Evolutionary conservation across 2,329 filamentous ascomycete species (phyloP).

Genomic region (Rhynchosporium agropyri): DNA sequence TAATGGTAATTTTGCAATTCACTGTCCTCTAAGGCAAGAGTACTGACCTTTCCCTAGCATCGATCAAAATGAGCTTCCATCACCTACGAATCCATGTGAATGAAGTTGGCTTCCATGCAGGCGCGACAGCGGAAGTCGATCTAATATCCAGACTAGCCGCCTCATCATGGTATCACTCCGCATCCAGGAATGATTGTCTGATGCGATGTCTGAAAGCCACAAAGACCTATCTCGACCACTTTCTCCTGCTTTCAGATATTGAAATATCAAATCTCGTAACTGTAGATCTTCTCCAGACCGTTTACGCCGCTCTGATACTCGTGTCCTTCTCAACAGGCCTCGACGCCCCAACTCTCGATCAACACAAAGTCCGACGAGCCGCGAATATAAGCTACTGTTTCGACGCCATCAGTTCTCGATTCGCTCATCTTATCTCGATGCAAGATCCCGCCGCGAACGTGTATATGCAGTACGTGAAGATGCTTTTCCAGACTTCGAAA

Average conservation of each 20-base stretch:
- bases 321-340: slow-evolving; percentile 25
- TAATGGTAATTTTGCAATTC: slow-evolving; percentile 25
- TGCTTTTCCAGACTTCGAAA: slow-evolving; percentile 24
- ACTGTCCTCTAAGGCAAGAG: too few species aligned
- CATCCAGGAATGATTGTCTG: slow-evolving; percentile 27
- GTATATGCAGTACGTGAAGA: slow-evolving; percentile 23
- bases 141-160: background rate
- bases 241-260: slow-evolving; percentile 19
- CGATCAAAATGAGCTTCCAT: slow-evolving; percentile 28
- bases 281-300: slow-evolving; percentile 25
- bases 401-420: slow-evolving; percentile 24
- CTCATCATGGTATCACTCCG: slow-evolving; percentile 32
- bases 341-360: slow-evolving; percentile 24
- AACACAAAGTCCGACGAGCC: slow-evolving; percentile 12
- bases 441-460: slow-evolving; percentile 14
- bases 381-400: slow-evolving; percentile 32
- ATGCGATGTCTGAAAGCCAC: slow-evolving; percentile 27
- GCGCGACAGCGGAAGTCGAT: slow-evolving; percentile 12
- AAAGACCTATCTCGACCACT: slow-evolving; percentile 32
- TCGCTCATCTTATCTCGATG: slow-evolving; percentile 5
- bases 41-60: slow-evolving; percentile 16
- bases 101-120: slow-evolving; percentile 37
- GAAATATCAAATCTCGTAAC: slow-evolving; percentile 20
- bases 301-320: slow-evolving; percentile 33
- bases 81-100: slow-evolving; percentile 33